These are phyloP conservation scores for Pythium apleroticum DNA, from an alignment of 352 stramenopile species.

Conservation along the genomic window DNA sequence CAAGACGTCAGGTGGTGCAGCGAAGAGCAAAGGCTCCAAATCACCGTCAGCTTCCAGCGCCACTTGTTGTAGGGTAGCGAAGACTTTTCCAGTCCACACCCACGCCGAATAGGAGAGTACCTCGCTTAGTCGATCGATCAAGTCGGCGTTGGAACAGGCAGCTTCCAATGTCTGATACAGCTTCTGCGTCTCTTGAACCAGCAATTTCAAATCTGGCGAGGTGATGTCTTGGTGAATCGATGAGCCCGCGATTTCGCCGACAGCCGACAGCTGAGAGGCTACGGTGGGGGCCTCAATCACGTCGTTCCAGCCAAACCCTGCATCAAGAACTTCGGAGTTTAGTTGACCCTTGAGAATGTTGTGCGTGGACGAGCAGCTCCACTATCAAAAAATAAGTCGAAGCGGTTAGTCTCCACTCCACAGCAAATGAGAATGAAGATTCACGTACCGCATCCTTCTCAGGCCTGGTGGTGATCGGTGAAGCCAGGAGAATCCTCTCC, in stretches of 20 bases:
- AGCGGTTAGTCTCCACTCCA: conserved; percentile 1
- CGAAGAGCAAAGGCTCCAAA: conserved; percentile 63
- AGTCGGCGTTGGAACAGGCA: conserved; percentile 34
- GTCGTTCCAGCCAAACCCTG: conserved; percentile 60
- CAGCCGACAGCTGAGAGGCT: conserved; percentile 50
- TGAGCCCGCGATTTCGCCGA: conserved; percentile 27
- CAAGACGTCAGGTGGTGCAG: conserved; percentile 53
- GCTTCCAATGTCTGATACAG: conserved; percentile 64
- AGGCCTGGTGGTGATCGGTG: conserved; percentile 39
- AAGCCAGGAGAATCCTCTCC: conserved; percentile 33
- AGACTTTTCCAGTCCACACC: conserved; percentile 72
- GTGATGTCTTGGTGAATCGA: background rate
- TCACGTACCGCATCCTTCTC: conserved; percentile 63
- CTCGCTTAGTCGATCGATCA: conserved; percentile 12
- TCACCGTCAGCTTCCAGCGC: conserved; percentile 41
- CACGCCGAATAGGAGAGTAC: conserved; percentile 46
- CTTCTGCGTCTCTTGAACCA: conserved; percentile 44
- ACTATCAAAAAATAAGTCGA: conserved; percentile 35
- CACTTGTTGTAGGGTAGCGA: conserved; percentile 53
- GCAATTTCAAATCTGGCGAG: conserved; percentile 14
- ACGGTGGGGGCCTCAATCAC: conserved; percentile 30
- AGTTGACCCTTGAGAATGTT: conserved; percentile 61
- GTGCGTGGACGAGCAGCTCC: conserved; percentile 56
- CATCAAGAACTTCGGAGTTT: conserved; percentile 45
- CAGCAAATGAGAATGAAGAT: too few relatives aligned